Percentiles rank a stretch among this genome's conserved stretches.
Conservation (phyloP, 192 early-diverging fungal species). For the Coemansia sp. region DNA sequence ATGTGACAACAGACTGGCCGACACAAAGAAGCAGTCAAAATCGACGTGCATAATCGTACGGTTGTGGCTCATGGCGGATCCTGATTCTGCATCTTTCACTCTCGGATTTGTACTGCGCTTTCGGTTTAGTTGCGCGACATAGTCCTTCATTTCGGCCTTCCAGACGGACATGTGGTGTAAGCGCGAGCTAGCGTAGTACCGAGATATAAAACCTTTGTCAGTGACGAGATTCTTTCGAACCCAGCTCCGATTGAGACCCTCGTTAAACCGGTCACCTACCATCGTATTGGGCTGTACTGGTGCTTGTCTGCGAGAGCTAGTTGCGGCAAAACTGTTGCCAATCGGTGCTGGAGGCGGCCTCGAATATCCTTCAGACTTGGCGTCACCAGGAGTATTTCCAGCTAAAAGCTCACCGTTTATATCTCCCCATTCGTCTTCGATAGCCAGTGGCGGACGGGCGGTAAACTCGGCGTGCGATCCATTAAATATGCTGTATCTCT, state of each 20-base stretch:
- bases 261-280: constrained; percentile 34
- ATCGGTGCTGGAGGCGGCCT: not conserved
- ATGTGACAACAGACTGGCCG: constrained; percentile 67
- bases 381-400: not conserved
- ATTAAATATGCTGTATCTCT: constrained; percentile 46
- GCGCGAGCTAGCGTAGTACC: constrained; percentile 67
- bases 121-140: constrained; percentile 28
- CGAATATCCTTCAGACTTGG: not conserved
- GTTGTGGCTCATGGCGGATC: not conserved
- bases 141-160: constrained; percentile 78
- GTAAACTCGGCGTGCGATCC: not conserved
- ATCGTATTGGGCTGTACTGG: not conserved
- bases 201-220: constrained; percentile 58
- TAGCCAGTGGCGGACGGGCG: not conserved
- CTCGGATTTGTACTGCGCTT: not conserved
- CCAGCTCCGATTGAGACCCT: constrained; percentile 42
- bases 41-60: constrained; percentile 78
- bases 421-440: not conserved
- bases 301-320: not conserved
- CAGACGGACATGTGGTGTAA: constrained; percentile 77
- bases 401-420: not conserved
- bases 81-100: not conserved
- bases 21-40: constrained; percentile 95
- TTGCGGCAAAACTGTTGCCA: not conserved
- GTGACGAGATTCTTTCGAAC: constrained; percentile 44